Evolutionary conservation across 1,284 basidiomycete species (phyloP).

Genomic region (Pseudozyma sp.): DNA sequence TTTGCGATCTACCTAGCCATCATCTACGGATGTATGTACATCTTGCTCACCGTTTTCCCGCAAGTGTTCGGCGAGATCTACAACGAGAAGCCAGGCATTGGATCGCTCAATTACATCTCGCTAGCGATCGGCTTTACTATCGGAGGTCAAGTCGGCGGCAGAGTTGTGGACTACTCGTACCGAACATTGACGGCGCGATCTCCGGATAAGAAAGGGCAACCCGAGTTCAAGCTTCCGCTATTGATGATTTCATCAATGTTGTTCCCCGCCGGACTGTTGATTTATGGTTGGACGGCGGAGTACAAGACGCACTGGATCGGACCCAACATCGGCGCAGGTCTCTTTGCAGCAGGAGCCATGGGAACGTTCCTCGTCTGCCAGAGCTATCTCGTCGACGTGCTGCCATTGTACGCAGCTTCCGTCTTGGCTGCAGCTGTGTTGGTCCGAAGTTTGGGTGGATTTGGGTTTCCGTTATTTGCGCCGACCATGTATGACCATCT

Average conservation of each 20-base stretch:
- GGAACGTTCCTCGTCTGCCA: conserved; percentile 54
- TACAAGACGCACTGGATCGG: conserved; percentile 76
- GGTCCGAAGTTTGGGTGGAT: conserved; percentile 64
- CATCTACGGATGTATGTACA: conserved; percentile 69
- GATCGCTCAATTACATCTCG: conserved; percentile 77
- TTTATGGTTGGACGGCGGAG: conserved; percentile 78
- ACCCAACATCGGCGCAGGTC: conserved; percentile 71
- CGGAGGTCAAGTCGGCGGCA: conserved; percentile 75
- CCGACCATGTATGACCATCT: conserved; percentile 59
- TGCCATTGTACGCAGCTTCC: conserved; percentile 66
- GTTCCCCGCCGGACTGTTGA: conserved; percentile 75
- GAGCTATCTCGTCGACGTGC: conserved; percentile 61
- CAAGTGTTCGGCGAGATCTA: conserved; percentile 74
- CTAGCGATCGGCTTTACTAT: conserved; percentile 69
- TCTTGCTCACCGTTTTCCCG: conserved; percentile 78
- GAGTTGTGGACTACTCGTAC: conserved; percentile 74
- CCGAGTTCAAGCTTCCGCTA: conserved; percentile 71
- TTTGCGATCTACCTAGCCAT: conserved; percentile 72
- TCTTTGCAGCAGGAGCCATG: conserved; percentile 43
- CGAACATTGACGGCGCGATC: conserved; percentile 71
- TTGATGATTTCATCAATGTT: conserved; percentile 75
- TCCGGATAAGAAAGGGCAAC: conserved; percentile 74
- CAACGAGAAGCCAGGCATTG: conserved; percentile 71
- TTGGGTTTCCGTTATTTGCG: conserved; percentile 64
- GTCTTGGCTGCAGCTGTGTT: conserved; percentile 64